Evolutionary conservation across 768 basidiomycete species (phyloP).

Genomic region (Lepiota brunneoincarnata): DNA sequence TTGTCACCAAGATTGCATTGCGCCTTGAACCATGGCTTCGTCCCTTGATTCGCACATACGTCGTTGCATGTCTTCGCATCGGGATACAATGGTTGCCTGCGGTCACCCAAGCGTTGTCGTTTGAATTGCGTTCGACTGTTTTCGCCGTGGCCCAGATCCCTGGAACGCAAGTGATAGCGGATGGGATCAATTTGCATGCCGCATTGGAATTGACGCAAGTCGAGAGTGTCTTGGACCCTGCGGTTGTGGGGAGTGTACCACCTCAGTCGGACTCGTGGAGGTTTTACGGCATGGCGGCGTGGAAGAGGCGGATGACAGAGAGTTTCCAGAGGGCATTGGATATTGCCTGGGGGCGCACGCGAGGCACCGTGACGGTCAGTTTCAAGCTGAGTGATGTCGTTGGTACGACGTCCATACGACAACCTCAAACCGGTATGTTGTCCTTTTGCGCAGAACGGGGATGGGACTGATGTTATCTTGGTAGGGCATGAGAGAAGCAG

Average conservation of each 20-base stretch:
- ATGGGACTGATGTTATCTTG: background rate
- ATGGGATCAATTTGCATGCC: slow-evolving; percentile 50
- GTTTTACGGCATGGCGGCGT: slow-evolving; percentile 54
- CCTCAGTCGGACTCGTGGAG: slow-evolving; percentile 22
- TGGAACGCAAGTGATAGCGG: slow-evolving; percentile 48
- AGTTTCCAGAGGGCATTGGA: slow-evolving; percentile 67
- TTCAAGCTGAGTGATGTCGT: slow-evolving; percentile 47
- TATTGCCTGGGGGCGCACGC: slow-evolving; percentile 63
- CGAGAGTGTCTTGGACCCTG: slow-evolving; percentile 31
- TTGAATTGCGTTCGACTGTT: slow-evolving; percentile 58
- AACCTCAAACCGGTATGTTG: slow-evolving; percentile 27
- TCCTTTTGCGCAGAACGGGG: background rate
- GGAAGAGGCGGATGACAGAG: slow-evolving; percentile 57
- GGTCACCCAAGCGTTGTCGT: slow-evolving; percentile 63
- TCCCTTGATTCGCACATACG: slow-evolving; percentile 54
- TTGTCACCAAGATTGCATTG: slow-evolving; percentile 38
- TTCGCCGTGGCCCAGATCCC: slow-evolving; percentile 51
- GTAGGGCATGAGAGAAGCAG: slow-evolving; percentile 20
- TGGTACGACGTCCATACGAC: slow-evolving; percentile 34
- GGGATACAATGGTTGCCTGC: slow-evolving; percentile 65
- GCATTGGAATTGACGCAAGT: slow-evolving; percentile 54
- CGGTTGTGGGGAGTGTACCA: slow-evolving; percentile 15
- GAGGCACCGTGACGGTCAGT: slow-evolving; percentile 51
- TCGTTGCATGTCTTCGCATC: slow-evolving; percentile 53
- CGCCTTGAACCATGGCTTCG: slow-evolving; percentile 58